Evolutionary conservation across 139 green algal species (phyloP), one percentile per base, ranked within the genome.

Genomic region (Tetradesmus lagerheimii): DNA sequence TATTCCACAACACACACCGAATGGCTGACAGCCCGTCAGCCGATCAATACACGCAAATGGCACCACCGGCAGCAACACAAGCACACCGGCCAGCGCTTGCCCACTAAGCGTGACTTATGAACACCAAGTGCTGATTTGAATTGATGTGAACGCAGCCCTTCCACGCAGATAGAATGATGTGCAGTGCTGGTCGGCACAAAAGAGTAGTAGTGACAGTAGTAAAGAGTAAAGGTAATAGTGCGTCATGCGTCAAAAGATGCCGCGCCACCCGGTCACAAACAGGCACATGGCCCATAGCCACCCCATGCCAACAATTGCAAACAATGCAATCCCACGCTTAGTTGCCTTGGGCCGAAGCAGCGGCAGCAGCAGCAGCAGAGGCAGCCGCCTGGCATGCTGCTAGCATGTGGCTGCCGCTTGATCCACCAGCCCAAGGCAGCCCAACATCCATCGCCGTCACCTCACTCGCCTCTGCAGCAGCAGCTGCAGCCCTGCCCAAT

Each of bases 331-430:
- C 27, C 29, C 66, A 76, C 5, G 66, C 66, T 79, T 9, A 79
- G n/a, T 79, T 38, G 71, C 71, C 31, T 4, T 79, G 71, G 4
- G 71, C 57, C 12, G 57, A n/a, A 27, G 53, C 45, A 57, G 45
- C 53, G 37, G 27, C 38, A 66, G 79, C 80, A 41, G 45, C 80
- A 29, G 31, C 82, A 53, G 82, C 82, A 43, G 80, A 29, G 37
- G 57, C 53, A 87, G 82, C 82, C 8, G 82, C 82, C 43, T 87
- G 35, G 15, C 57, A 78, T 39, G 82, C 82, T 37, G 82, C 57
- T 20, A 78, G 82, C 57, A 87, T 53, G 27, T 35, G 39, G 27
- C 82, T 87, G 57, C 82, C 57, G n/a, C 82, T 41, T 4, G 23
- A n/a, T 4, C 38, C 12, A 15, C 79, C 77, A 47, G 37, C 34